Percentiles rank a stretch among this genome's conserved stretches.
Evolutionary conservation across 495 filamentous ascomycete species (phyloP).

Genomic region (Xylaria cubensis): DNA sequence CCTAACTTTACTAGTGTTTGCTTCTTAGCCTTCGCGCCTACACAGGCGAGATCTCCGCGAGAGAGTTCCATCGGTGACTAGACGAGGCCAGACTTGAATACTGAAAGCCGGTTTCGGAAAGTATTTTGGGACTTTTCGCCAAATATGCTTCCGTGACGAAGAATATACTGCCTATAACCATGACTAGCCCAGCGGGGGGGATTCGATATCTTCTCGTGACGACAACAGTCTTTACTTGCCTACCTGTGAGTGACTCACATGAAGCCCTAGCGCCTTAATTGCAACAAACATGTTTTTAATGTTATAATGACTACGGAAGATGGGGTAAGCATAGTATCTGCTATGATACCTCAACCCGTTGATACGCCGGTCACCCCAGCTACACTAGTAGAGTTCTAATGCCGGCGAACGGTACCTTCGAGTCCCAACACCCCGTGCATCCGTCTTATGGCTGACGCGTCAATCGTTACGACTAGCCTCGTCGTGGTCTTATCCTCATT

Average conservation of each 20-base stretch:
- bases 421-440: not conserved
- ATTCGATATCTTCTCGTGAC: not conserved
- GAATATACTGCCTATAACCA: no score
- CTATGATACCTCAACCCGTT: no score
- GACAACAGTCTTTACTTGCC: not conserved
- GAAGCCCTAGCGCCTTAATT: not conserved
- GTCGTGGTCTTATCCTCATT: not conserved
- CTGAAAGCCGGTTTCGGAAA: no score
- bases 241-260: not conserved
- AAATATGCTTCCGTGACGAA: no score
- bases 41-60: no score
- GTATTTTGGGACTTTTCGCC: no score
- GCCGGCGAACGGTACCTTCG: no score
- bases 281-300: not conserved
- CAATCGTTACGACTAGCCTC: not conserved
- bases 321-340: no score
- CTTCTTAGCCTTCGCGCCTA: not conserved
- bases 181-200: not conserved
- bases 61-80: not conserved
- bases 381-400: no score
- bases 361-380: no score
- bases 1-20: not conserved
- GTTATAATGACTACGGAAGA: no score
- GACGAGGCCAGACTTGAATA: not conserved
- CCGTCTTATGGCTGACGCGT: not conserved